phyloP scores from a whole-genome alignment of 2,329 filamentous ascomycete species.

The Aspergillus thermomutatus region DNA sequence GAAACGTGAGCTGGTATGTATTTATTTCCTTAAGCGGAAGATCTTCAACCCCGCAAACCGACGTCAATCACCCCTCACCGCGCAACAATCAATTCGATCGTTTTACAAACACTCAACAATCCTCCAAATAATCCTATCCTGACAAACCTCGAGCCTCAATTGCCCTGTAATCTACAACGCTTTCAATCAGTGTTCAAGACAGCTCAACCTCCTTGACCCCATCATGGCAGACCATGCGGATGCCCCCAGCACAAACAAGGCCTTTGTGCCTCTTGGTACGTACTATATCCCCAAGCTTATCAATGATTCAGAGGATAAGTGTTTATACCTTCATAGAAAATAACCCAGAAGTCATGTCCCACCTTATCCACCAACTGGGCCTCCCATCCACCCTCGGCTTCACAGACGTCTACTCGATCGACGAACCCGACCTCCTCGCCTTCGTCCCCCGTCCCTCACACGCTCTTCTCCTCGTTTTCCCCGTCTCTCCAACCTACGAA shows the following conservation, averaged over 20 bases:
- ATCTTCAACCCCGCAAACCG: conserved; percentile 11
- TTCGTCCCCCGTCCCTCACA: conserved; percentile 86
- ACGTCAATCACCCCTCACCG: conserved; percentile 4
- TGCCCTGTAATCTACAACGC: neutral
- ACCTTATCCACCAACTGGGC: conserved; percentile 77
- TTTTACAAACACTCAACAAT: neutral
- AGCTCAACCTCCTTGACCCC: conserved; percentile 1
- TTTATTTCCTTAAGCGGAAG: neutral
- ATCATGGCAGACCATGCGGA: conserved; percentile 36
- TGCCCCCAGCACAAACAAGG: conserved; percentile 41
- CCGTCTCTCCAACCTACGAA: conserved; percentile 76
- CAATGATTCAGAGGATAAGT: conserved; percentile 5
- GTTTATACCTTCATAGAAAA: conserved; percentile 48
- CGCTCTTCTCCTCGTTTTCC: conserved; percentile 89
- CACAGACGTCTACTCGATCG: conserved; percentile 89
- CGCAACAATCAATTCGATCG: neutral
- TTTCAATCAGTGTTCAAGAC: neutral
- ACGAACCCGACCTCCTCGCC: conserved; percentile 76
- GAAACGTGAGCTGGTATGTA: neutral
- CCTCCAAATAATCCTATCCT: neutral
- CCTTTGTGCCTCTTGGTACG: conserved; percentile 48
- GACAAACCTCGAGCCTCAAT: neutral
- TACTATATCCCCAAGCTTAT: neutral
- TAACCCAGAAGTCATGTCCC: conserved; percentile 86
- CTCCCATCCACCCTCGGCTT: conserved; percentile 73